phyloP scores from a whole-genome alignment of 2,329 filamentous ascomycete species.

The Colletotrichum orbiculare region DNA sequence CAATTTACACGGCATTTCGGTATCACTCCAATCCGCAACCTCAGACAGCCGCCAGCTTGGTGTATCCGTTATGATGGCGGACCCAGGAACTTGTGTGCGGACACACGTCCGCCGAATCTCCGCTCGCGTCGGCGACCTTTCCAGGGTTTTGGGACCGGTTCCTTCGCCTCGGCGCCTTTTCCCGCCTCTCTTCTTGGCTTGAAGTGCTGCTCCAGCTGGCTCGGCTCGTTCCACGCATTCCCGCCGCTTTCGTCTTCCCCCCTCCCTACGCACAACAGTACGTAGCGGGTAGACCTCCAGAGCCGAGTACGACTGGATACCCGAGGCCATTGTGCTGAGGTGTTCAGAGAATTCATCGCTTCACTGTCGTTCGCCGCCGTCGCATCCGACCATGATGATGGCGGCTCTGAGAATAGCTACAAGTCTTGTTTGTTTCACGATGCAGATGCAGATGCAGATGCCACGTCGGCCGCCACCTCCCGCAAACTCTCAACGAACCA shows the following conservation, averaged over 20 bases:
- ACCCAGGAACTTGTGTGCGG: no score
- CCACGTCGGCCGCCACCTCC: conserved; percentile 19
- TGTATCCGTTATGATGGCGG: no score
- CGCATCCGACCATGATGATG: not conserved
- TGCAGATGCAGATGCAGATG: conserved; percentile 7
- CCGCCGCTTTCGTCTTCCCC: conserved; percentile 1
- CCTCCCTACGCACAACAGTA: not conserved
- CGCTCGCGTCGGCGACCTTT: no score
- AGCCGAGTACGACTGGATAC: not conserved
- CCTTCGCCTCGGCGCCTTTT: conserved; percentile 7
- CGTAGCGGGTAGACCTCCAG: no score
- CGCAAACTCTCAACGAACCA: not conserved
- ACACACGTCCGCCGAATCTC: not conserved
- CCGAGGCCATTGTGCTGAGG: conserved; percentile 6
- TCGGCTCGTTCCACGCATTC: not conserved
- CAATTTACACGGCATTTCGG: conserved; percentile 17
- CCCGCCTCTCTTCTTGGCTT: not conserved
- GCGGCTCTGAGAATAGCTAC: conserved; percentile 12
- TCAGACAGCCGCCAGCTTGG: not conserved
- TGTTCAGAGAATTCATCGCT: not conserved
- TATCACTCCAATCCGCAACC: not conserved
- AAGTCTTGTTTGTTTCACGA: conserved; percentile 13
- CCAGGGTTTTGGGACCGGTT: conserved; percentile 11
- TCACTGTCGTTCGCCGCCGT: not conserved
- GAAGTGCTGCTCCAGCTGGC: not conserved